phyloP scores from a whole-genome alignment of 2,329 filamentous ascomycete species.

The Cladosporium halotolerans region DNA sequence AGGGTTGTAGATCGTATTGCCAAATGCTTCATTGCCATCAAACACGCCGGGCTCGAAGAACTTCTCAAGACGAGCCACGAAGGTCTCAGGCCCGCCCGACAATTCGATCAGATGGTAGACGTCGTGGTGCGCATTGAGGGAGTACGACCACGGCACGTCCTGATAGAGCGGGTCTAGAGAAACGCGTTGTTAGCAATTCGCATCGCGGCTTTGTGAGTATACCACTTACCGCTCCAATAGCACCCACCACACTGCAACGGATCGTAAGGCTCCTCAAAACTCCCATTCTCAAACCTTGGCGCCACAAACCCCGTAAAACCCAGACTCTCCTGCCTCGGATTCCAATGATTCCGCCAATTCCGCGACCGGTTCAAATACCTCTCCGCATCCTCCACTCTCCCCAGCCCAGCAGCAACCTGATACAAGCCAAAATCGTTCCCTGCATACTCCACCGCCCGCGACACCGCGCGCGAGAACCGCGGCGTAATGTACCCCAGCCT shows the following conservation, averaged over 20 bases:
- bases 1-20: slow-evolving; percentile 43
- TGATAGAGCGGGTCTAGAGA: slow-evolving; percentile 14
- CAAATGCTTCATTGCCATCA: slow-evolving; percentile 30
- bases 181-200: not conserved
- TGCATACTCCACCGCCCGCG: slow-evolving; percentile 60
- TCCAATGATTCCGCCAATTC: slow-evolving; percentile 70
- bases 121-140: slow-evolving; percentile 64
- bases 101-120: slow-evolving; percentile 48
- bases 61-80: slow-evolving; percentile 54
- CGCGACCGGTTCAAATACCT: slow-evolving; percentile 58
- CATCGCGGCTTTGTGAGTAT: no score
- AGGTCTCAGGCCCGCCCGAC: slow-evolving; percentile 50
- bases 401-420: slow-evolving; percentile 57
- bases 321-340: slow-evolving; percentile 50
- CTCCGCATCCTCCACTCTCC: slow-evolving; percentile 43
- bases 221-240: slow-evolving; percentile 57
- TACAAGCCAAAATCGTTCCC: slow-evolving; percentile 63
- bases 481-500: slow-evolving; percentile 60
- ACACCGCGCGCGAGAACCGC: slow-evolving; percentile 53
- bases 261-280: slow-evolving; percentile 43
- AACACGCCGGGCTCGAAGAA: slow-evolving; percentile 51
- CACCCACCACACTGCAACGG: slow-evolving; percentile 55
- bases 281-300: slow-evolving; percentile 45
- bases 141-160: slow-evolving; percentile 40
- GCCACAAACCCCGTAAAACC: slow-evolving; percentile 62